A percentile compares a stretch with the other conserved stretches of the same genome.
phyloP scores from a whole-genome alignment of 2,329 filamentous ascomycete genomes.

The Trichoderma brevicompactum region DNA sequence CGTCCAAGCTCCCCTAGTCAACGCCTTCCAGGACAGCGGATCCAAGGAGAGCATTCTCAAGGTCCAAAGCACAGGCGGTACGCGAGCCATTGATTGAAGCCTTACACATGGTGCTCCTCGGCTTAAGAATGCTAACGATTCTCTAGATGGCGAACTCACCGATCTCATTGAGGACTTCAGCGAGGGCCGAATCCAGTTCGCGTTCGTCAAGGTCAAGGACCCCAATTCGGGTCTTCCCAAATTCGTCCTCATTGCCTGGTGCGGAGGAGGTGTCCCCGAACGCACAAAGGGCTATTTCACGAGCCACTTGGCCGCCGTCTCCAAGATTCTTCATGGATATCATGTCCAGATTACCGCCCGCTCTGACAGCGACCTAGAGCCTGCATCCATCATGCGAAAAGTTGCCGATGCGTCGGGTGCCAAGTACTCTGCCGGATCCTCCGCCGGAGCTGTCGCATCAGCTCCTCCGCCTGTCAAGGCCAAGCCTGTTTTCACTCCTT shows the following conservation, averaged over 20 bases:
- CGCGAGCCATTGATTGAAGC: slow-evolving; percentile 31
- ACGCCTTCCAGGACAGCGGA: slow-evolving; percentile 85
- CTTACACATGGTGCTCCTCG: neutral
- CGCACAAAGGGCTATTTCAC: slow-evolving; percentile 98
- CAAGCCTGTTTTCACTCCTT: slow-evolving; percentile 91
- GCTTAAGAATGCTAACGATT: slow-evolving; percentile 32
- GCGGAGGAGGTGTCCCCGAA: slow-evolving; percentile 96
- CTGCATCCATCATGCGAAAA: slow-evolving; percentile 88
- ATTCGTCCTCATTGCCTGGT: slow-evolving; percentile 93
- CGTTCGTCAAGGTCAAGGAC: slow-evolving; percentile 95
- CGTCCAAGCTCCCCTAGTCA: slow-evolving; percentile 88
- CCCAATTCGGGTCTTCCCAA: slow-evolving; percentile 89
- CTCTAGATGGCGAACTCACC: slow-evolving; percentile 81
- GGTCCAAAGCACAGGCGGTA: slow-evolving; percentile 89
- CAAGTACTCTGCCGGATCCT: slow-evolving; percentile 80
- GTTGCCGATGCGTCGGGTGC: slow-evolving; percentile 92
- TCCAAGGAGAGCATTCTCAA: slow-evolving; percentile 94
- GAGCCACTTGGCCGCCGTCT: slow-evolving; percentile 85
- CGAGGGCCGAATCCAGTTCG: slow-evolving; percentile 95
- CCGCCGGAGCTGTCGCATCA: slow-evolving; percentile 56
- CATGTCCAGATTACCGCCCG: slow-evolving; percentile 97
- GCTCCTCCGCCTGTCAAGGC: slow-evolving; percentile 74
- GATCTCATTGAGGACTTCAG: slow-evolving; percentile 96
- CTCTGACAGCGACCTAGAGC: slow-evolving; percentile 84
- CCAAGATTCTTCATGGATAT: slow-evolving; percentile 93